Base-by-base conservation (phyloP, 768 basidiomycete species). In the Mycena latifolia region DNA sequence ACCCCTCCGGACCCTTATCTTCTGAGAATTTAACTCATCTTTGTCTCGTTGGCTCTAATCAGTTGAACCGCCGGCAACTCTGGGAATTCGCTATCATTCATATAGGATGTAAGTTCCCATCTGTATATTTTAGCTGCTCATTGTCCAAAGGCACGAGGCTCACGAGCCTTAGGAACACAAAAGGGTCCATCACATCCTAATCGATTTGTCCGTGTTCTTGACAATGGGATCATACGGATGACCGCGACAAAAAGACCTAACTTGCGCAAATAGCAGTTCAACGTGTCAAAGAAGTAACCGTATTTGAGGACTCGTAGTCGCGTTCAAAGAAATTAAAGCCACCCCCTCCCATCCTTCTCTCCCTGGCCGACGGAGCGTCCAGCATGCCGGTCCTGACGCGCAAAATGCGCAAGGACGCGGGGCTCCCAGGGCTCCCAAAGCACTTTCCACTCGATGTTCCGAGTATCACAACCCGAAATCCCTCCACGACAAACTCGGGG, bases 171-270 rank as follows among this genome's bases (percentile, higher is more conserved):
- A 8, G 11, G 35, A 25, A n/a, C 47, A 47, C 57, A 65, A 65
- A 65, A 57, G 64, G 64, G 60, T 65, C 57, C 52, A 59, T 65
- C 64, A 55, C 45, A 64, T 64, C 55, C n/a, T 64, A 31, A 65
- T 60, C 64, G 52, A 57, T 65, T 48, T n/a, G 28, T n/a, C 31
- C 9, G 29, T 11, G 17, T 25, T 41, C 20, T 27, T 14, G 41
- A 57, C 48, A 64, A 64, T 57, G 63, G 55, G 63, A 64, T 57
- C 63, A 45, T 35, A 10, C 12, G 45, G 28, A 37, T 50, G 63
- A 52, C 56, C 55, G 55, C 64, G 56, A 59, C 57, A 65, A 65
- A n/a, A 65, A 12, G 64, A 54, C 27, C 57, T 59, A 59, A 60
- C 33, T 48, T 47, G 52, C 11, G 22, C 63, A 65, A 58, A 58